Evolutionary conservation across 768 basidiomycete genomes (phyloP).

Genomic region (Pisolithus microcarpus): DNA sequence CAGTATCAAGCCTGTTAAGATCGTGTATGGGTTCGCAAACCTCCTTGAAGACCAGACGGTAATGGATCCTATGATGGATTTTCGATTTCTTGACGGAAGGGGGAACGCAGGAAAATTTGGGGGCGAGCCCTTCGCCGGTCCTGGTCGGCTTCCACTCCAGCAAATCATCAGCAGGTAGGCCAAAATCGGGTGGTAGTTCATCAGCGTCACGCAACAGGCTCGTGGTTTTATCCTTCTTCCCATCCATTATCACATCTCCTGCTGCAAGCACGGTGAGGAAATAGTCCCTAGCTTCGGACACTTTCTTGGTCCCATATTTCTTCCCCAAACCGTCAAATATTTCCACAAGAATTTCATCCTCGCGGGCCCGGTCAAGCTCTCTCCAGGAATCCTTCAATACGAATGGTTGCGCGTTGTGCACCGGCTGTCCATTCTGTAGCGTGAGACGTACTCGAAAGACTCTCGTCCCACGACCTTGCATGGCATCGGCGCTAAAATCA

Average conservation of each 20-base stretch:
- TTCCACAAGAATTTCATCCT: not conserved
- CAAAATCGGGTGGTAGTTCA: not conserved
- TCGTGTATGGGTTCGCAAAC: no score
- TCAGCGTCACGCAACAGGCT: not conserved
- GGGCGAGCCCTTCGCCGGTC: not conserved
- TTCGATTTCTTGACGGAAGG: no score
- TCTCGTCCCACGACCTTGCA: no score
- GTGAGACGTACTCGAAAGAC: no score
- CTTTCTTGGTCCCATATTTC: not conserved
- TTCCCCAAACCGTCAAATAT: not conserved
- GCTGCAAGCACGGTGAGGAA: not conserved
- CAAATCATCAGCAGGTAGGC: not conserved
- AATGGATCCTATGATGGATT: no score
- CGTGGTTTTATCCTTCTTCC: not conserved
- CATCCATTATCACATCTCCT: not conserved
- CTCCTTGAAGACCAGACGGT: no score
- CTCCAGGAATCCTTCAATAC: no score
- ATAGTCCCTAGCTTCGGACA: not conserved
- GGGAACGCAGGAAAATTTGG: not conserved
- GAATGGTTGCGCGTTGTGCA: no score
- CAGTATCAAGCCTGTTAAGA: no score
- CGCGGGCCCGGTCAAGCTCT: not conserved
- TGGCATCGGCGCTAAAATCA: no score
- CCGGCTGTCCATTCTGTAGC: no score
- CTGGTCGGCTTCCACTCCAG: not conserved